Conservation (phyloP, 148 eudicot species). For the Salicornia ramosissima region DNA sequence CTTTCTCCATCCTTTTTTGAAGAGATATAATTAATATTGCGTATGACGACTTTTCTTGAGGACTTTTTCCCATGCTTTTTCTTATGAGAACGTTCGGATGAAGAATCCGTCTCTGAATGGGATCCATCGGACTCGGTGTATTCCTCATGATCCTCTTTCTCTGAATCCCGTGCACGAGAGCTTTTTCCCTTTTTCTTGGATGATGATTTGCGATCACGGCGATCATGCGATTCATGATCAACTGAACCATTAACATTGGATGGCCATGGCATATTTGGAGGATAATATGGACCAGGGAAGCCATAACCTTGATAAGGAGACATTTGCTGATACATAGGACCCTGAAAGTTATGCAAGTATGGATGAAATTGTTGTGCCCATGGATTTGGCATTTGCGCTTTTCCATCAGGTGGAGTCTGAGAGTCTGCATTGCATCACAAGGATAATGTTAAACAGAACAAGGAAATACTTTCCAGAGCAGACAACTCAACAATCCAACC, state of each 20-base stretch:
- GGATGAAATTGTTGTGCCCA: conserved; percentile 55
- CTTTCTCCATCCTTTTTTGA: conserved; percentile 49
- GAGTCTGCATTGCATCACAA: conserved; percentile 29
- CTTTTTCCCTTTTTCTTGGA: conserved; percentile 47
- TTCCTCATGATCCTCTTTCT: conserved; percentile 31
- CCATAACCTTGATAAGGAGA: conserved; percentile 64
- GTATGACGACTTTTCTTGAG: conserved; percentile 66
- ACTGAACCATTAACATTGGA: conserved; percentile 40
- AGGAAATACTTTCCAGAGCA: neutral
- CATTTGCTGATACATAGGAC: conserved; percentile 53
- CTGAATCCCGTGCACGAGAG: conserved; percentile 31
- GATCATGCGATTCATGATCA: conserved; percentile 41
- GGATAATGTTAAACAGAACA: neutral
- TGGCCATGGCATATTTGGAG: conserved; percentile 60
- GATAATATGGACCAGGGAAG: conserved; percentile 56
- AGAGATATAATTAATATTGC: conserved; percentile 70
- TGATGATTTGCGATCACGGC: conserved; percentile 32
- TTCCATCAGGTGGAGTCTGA: conserved; percentile 36
- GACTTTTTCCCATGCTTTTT: conserved; percentile 51
- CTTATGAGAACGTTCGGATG: conserved; percentile 30
- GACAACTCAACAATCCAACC: neutral
- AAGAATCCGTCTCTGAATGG: conserved; percentile 44
- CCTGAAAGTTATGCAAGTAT: conserved; percentile 54
- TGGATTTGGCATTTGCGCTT: conserved; percentile 44
- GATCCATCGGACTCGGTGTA: conserved; percentile 40